phyloP scores from a whole-genome alignment of 306 rosid species.

The Lithocarpus polystachyus region DNA sequence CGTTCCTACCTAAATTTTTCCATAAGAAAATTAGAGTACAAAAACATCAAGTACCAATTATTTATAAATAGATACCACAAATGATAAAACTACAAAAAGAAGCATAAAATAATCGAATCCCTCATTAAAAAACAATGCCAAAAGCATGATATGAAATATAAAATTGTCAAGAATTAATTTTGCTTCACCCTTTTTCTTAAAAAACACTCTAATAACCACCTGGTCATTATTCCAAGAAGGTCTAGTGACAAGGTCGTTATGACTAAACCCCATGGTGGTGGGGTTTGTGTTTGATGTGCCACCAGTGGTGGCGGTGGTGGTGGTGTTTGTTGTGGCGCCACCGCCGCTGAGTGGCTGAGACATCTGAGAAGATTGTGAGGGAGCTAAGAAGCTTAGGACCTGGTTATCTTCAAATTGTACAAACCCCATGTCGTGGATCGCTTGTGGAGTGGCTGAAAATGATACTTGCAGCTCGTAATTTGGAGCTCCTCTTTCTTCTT shows the following conservation, averaged over 20 bases:
- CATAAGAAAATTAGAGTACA: background rate
- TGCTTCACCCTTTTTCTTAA: background rate
- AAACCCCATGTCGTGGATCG: conserved; percentile 68
- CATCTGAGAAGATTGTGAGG: conserved; percentile 44
- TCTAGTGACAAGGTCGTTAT: conserved; percentile 46
- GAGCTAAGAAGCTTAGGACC: conserved; percentile 75
- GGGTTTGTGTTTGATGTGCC: conserved; percentile 1
- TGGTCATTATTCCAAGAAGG: conserved; percentile 71
- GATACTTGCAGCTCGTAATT: conserved; percentile 66
- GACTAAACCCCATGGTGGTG: conserved; percentile 42
- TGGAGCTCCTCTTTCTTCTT: conserved; percentile 55
- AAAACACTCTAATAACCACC: conserved; percentile 25
- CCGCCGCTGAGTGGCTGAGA: conserved; percentile 25
- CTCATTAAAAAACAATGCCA: background rate
- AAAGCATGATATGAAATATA: conserved; percentile 10
- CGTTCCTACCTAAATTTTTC: conserved; percentile 44
- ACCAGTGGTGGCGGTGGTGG: conserved; percentile 1
- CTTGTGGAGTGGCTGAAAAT: conserved; percentile 50
- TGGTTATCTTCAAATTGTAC: conserved; percentile 77
- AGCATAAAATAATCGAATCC: conserved; percentile 17
- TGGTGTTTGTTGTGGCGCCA: background rate
- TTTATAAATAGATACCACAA: background rate
- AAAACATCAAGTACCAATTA: conserved; percentile 4
- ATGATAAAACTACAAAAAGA: conserved; percentile 3
- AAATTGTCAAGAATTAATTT: background rate